Evolutionary conservation across 805 yeast species (phyloP), one percentile per base, ranked within the genome.

Genomic region (Metschnikowia shivogae): DNA sequence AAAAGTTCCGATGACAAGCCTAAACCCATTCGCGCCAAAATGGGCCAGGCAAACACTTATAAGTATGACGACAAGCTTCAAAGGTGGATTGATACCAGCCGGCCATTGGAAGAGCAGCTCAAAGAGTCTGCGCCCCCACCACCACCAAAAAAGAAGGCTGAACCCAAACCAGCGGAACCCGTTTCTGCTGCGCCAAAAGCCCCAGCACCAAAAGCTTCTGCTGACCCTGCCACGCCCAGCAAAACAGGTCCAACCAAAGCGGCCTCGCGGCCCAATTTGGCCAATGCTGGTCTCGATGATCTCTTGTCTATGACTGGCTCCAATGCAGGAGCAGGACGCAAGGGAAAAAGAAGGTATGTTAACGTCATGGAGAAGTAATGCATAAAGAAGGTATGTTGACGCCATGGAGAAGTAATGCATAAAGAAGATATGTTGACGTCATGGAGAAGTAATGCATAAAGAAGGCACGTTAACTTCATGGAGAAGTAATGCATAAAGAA

Each of bases 31-130:
- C 78, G 80, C 51, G 98, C 97, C 31, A 89, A 93, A 54, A 67
- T 93, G 43, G 99, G 98, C 10, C 87, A 85, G 46, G 50, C 53
- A 30, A 84, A 74, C 59, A 70, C 78, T 13, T 84, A 93, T 60
- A 77, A 79, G 57, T 93, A 81, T 62, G 96, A 90, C 66, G 92
- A 87, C 56, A 80, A 85, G 47, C 75, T 85, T 59, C 82, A 84
- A 61, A 77, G 96, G 57, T 93, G 97, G 97, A 80, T 93, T 42
- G 83, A 88, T 59, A 79, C 78, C 44, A 78, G 80, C 50, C 80
- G 78, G 4, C 77, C 82, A 22, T 72, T 77, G 40, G 93, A 80
- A 59, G 90, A 84, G 39, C 82, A 82, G 55, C 65, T 73, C 42
- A 71, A 68, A 39, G 65, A 72, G 5, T 64, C 78, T 1, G 74